phyloP scores from a whole-genome alignment of 371 early-diverging fungal species.

The Choanephora cucurbitarum region DNA sequence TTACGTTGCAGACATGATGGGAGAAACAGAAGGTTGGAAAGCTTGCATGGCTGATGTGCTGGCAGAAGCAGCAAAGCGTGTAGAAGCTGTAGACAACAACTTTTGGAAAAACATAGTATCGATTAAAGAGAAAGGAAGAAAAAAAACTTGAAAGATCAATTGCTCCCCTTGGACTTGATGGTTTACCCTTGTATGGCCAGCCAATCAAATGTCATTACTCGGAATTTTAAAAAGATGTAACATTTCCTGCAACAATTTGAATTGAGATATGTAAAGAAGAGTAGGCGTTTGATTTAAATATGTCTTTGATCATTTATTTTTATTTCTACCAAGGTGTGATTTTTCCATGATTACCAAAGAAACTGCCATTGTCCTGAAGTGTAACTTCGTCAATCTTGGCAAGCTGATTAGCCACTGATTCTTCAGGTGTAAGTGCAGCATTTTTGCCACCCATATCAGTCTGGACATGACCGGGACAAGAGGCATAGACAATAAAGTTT shows the following conservation, averaged over 20 bases:
- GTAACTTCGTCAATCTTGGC: slow-evolving; percentile 20
- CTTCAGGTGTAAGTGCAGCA: slow-evolving; percentile 21
- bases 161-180: not conserved
- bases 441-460: slow-evolving; percentile 34
- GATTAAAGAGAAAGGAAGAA: slow-evolving; percentile 2
- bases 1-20: slow-evolving; percentile 29
- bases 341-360: too few species aligned
- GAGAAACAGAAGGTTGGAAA: slow-evolving; percentile 13
- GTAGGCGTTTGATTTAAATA: too few species aligned
- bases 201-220: not conserved
- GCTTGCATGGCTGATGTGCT: slow-evolving; percentile 5
- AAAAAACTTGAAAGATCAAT: not conserved
- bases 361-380: too few species aligned
- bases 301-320: too few species aligned
- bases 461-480: slow-evolving; percentile 41
- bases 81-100: slow-evolving; percentile 17
- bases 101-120: slow-evolving; percentile 23
- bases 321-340: too few species aligned
- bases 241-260: too few species aligned
- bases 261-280: too few species aligned
- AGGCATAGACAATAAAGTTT: slow-evolving; percentile 8
- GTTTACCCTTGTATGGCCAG: not conserved
- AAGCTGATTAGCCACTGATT: slow-evolving; percentile 32
- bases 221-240: too few species aligned
- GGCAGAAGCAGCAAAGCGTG: slow-evolving; percentile 13